Base-by-base conservation (phyloP, 768 basidiomycete species). In the Agaricus subrufescens region DNA sequence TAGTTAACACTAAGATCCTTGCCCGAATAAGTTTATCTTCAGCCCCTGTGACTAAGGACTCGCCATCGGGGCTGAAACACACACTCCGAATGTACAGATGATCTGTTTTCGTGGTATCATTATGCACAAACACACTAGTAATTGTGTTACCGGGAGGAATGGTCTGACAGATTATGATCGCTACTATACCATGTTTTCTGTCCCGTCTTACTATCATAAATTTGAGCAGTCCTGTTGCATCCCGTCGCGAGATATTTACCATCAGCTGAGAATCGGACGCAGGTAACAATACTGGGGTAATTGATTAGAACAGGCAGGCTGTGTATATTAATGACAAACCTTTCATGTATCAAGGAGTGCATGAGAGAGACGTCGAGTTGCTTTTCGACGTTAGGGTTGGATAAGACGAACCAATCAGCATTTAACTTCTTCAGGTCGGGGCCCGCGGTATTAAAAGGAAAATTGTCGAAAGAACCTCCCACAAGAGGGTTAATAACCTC, bases 41-140 rank as follows among this genome's bases (percentile, higher is more conserved):
- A 0, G 94, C 91, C 12, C 93, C 94, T 5, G 93, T 94, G 15
- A 92, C 93, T 31, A 94, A 81, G 61, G 76, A 85, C 66, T 89
- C 91, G 42, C 93, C 92, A 65, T 94, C 91, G 15, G 89, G 87
- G 27, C 89, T 92, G 71, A 95, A 94, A 59, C 87, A 82, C 29
- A 97, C 94, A 65, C 94, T 97, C 63, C 95, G 91, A 57, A 80
- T 96, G 70, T 98, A 98, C 60, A 95, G 71, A 68, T n/a, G n/a
- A n/a, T n/a, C n/a, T n/a, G n/a, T n/a, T 64, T 87, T 86, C 0
- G 76, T 82, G 3, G 84, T 83, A n/a, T 74, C 69, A 54, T 92
- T 89, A 71, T 96, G 93, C 46, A 81, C 75, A 29, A 96, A 76
- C 1, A 92, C 83, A 61, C 90, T 93, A 62, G 39, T 34, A 34